Percentiles rank a stretch among this genome's conserved stretches.
phyloP scores from a whole-genome alignment of 1,139 yeast species.

The Magnusiomyces magnusii region DNA sequence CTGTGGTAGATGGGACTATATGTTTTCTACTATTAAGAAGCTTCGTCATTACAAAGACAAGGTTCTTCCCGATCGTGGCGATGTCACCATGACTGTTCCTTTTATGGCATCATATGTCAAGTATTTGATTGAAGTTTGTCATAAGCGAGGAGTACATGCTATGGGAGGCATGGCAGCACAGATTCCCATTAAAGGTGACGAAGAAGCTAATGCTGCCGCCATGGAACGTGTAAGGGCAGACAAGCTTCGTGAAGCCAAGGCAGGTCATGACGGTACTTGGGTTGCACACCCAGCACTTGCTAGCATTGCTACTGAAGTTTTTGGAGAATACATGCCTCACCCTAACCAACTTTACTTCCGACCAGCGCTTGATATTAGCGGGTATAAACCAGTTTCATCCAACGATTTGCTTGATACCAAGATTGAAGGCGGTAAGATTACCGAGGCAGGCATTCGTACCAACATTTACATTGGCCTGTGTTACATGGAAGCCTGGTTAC shows the following conservation, averaged over 20 bases:
- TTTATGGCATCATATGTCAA: constrained; percentile 67
- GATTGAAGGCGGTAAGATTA: constrained; percentile 57
- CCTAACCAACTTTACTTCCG: constrained; percentile 63
- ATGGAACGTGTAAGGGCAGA: constrained; percentile 67
- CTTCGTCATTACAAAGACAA: constrained; percentile 57
- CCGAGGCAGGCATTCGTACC: constrained; percentile 67
- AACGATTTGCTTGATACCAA: constrained; percentile 63
- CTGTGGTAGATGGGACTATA: constrained; percentile 83
- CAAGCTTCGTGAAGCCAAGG: constrained; percentile 64
- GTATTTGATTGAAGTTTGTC: constrained; percentile 61
- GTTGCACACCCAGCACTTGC: constrained; percentile 79
- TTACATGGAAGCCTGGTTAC: constrained; percentile 78
- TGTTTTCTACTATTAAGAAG: constrained; percentile 63
- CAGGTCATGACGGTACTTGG: constrained; percentile 81
- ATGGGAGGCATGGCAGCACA: constrained; percentile 87
- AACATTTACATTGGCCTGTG: constrained; percentile 66
- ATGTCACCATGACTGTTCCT: constrained; percentile 68
- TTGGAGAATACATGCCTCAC: constrained; percentile 75
- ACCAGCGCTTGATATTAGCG: too few species aligned
- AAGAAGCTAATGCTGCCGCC: constrained; percentile 54
- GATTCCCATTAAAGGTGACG: constrained; percentile 66
- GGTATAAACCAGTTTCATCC: constrained; percentile 45
- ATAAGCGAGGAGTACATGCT: constrained; percentile 68
- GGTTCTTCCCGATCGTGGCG: constrained; percentile 63
- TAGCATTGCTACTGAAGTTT: constrained; percentile 63